phyloP scores from a whole-genome alignment of 805 yeast species.

The Sungouiozyma ichnusensis region DNA sequence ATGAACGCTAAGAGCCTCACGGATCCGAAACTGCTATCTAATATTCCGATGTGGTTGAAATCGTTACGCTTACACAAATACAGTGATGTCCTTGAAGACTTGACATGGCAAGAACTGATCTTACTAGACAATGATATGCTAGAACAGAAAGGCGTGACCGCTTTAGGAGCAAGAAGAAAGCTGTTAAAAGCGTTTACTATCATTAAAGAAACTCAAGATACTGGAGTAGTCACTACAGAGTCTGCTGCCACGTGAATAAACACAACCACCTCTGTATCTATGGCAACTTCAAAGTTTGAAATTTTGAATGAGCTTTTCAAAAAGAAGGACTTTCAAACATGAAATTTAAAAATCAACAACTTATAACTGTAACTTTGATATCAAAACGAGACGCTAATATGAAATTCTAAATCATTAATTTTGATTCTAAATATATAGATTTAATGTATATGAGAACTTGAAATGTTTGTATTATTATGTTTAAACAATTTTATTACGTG shows the following conservation, averaged over 20 bases:
- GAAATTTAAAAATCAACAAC: no score
- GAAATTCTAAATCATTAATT: neutral
- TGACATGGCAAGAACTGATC: constrained; percentile 72
- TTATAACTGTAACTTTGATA: no score
- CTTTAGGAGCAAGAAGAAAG: constrained; percentile 93
- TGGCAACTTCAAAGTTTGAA: no score
- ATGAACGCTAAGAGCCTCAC: constrained; percentile 43
- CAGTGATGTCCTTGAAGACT: constrained; percentile 67
- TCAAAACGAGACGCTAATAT: no score
- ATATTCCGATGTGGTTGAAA: constrained; percentile 89
- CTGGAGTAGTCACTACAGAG: constrained; percentile 29
- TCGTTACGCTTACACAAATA: constrained; percentile 85
- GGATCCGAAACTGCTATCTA: constrained; percentile 46
- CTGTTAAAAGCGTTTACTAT: constrained; percentile 83
- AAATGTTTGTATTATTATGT: constrained; percentile 2
- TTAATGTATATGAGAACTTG: neutral
- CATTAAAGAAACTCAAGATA: constrained; percentile 50
- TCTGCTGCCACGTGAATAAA: no score
- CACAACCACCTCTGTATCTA: no score
- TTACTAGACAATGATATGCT: constrained; percentile 58
- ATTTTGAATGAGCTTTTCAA: neutral
- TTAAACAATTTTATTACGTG: no score
- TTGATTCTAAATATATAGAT: neutral
- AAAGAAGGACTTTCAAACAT: neutral
- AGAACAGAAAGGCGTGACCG: constrained; percentile 75